Base-by-base conservation (phyloP, 306 rosid genomes). In the Prunus davidiana region DNA sequence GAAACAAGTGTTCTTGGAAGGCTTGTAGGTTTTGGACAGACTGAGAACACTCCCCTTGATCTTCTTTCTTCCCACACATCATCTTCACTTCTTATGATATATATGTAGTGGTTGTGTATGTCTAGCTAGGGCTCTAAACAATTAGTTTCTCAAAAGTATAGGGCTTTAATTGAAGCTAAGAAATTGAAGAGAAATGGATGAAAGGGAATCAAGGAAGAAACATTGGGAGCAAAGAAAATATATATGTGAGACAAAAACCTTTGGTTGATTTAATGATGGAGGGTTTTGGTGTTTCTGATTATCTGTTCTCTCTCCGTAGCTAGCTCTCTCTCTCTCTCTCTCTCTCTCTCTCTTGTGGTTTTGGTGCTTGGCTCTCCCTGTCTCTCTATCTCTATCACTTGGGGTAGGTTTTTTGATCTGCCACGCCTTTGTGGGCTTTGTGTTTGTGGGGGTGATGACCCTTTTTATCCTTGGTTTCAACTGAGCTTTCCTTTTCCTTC, bases 1-100 rank as follows among this genome's bases (percentile, higher is more conserved):
- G 84, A 60, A 89, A 56, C 38, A 91, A 64, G 32, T 91, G 91
- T 6, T 93, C 93, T 86, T 88, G 92, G 69, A 72, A 86, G 71
- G 79, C 82, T 51, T 91, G 93, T 43, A 89, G 61, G 84, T 84
- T 91, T 58, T 86, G 75, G 60, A 76, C 80, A 27, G 86, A 46
- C 50, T 87, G 89, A 15, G 93, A 84, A 72, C 87, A 83, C 85
- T 89, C 90, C 1, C 87, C 96, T 82, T 85, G 87, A 77, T 87
- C 91, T 74, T 85, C 87, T 80, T 74, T 77, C 85, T 83, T 90
- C 86, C 80, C 82, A 18, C 82, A 80, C 79, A 85, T 88, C 87
- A 82, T 84, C 77, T 76, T 83, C 64, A 55, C 63, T 77, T 22
- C 45, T 34, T 56, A 8, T 24, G 8, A 47, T 38, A 13, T 67